A percentile compares a stretch with the other conserved stretches of the same genome.
These are phyloP conservation scores for Dentipellis sp. DNA, from an alignment of 768 basidiomycete species.

Conservation along the genomic window DNA sequence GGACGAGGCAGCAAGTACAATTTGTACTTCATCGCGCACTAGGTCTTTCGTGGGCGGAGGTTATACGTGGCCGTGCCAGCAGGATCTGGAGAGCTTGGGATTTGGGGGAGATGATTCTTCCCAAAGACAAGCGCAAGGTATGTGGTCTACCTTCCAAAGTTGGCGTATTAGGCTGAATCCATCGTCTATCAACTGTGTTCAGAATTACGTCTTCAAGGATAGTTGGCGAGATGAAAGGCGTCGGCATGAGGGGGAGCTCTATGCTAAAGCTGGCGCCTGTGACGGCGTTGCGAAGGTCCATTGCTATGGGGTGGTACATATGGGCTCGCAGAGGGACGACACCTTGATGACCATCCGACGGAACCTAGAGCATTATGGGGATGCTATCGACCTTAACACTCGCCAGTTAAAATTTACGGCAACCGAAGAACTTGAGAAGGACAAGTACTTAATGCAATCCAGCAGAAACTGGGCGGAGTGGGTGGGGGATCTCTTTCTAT, in stretches of 20 bases:
- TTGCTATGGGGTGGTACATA: neutral
- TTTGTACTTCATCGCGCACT: neutral
- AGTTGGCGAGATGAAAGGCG: neutral
- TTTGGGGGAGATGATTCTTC: neutral
- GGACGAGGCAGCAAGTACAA: neutral
- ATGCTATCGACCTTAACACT: too few species aligned
- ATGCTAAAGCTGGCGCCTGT: neutral
- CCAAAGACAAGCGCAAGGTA: neutral
- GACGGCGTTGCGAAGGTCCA: neutral
- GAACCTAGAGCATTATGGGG: too few species aligned
- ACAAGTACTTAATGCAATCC: too few species aligned
- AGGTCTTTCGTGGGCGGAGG: neutral
- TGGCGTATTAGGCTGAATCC: neutral
- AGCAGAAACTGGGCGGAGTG: too few species aligned
- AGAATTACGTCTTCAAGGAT: neutral
- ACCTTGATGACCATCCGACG: too few species aligned
- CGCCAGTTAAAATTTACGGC: too few species aligned
- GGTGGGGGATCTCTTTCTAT: too few species aligned
- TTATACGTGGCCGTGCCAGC: slow-evolving; percentile 1
- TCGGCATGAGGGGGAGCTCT: neutral
- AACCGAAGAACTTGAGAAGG: too few species aligned
- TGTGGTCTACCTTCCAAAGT: too few species aligned
- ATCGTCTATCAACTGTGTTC: too few species aligned
- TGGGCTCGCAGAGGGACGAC: too few species aligned
- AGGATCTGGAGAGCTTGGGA: neutral